Evolutionary conservation across 306 rosid genomes (phyloP), one percentile per base, ranked within the genome.

Genomic region (Prunus salicina): DNA sequence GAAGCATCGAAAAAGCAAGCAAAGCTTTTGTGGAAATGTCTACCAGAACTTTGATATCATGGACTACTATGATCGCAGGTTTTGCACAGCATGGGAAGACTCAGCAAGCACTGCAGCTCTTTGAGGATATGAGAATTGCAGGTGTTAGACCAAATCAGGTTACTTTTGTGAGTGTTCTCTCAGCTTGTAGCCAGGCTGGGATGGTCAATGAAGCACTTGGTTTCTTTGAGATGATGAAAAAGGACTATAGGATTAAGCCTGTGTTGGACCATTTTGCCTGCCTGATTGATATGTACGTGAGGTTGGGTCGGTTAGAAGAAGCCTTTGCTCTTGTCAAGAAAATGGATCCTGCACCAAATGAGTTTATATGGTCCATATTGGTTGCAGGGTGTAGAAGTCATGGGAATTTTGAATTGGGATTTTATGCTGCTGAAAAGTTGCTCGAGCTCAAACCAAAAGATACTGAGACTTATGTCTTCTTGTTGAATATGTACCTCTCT

Each of bases 51-150:
- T 65, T 92, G 90, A 87, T 95, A 79, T 86, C 87, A 11, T 95
- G 98, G 98, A 95, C 98, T 74, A 85, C 96, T 22, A 87, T 95
- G 93, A 92, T 92, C 58, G 74, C 93, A 13, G 90, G 96, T 78
- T 84, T 85, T 85, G 86, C 98, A 20, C 96, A 81, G 74, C 93
- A 90, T 49, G 93, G 98, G 58, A 74, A 74, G 89, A 84, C 90
- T 78, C 88, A 84, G 73, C 96, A 90, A 84, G 93, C 96, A 8
- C 76, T 95, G 78, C 82, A 86, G 78, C 92, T 90, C 78, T 90
- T 95, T 27, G 92, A 90, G 62, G 98, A 92, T 76, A 95, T 95
- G 97, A 86, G 82, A 77, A 60, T 92, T 20, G 87, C 86, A 6
- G 93, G 96, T 66, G 88, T 92, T 57, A 85, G 74, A 61, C 98